These are phyloP conservation scores for Orbilia blumenaviensis DNA, from an alignment of 2,329 filamentous ascomycete genomes.

Conservation along the genomic window DNA sequence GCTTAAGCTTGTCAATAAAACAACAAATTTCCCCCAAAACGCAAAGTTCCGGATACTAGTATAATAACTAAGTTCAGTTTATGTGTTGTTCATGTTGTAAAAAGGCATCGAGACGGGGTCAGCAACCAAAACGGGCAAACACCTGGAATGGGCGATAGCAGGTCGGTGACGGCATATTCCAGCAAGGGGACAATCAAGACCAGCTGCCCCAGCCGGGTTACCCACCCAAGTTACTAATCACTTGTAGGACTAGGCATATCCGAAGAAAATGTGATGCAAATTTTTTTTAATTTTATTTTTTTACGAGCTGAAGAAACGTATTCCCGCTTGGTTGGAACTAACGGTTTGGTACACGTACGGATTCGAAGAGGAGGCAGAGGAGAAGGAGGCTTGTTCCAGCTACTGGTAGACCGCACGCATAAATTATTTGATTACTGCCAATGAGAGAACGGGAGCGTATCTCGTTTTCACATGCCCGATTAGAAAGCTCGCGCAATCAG, in stretches of 20 bases:
- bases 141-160: constrained; percentile 21
- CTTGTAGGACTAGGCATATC: neutral
- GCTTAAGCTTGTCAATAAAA: neutral
- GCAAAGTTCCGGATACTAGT: no score
- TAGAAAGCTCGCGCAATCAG: constrained; percentile 15
- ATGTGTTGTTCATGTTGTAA: constrained; percentile 32
- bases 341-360: no score
- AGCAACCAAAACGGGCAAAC: constrained; percentile 16
- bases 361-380: no score
- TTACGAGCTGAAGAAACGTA: no score
- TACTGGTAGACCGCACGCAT: no score
- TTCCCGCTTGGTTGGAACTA: no score
- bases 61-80: no score
- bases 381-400: no score
- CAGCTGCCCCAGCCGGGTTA: neutral
- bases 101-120: constrained; percentile 22
- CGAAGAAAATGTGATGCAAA: constrained; percentile 3
- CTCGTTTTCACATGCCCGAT: constrained; percentile 44
- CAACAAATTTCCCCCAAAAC: neutral
- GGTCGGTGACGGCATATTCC: neutral
- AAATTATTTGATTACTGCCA: neutral
- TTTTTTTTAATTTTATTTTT: no score
- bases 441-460: neutral
- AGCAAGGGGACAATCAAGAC: no score
- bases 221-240: constrained; percentile 16